These are phyloP conservation scores for Teunomyces stri DNA, from an alignment of 805 yeast genomes.

Conservation along the genomic window DNA sequence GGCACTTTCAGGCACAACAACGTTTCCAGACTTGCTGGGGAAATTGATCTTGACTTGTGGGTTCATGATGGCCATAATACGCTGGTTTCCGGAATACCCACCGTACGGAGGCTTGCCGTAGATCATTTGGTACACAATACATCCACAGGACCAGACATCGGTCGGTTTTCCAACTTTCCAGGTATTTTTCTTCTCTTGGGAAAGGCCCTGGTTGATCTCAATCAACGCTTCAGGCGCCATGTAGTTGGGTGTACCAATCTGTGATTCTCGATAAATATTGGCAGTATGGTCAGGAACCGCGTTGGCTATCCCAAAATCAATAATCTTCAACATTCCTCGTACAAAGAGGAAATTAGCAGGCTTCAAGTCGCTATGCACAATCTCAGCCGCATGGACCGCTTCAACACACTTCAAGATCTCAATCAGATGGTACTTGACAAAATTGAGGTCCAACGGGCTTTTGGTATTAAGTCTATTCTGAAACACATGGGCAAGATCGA, in stretches of 20 bases:
- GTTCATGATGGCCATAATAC: constrained; percentile 81
- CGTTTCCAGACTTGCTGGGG: constrained; percentile 63
- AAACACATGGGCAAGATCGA: constrained; percentile 81
- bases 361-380: constrained; percentile 79
- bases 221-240: constrained; percentile 97
- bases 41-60: constrained; percentile 71
- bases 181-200: constrained; percentile 25
- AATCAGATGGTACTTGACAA: constrained; percentile 73
- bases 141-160: constrained; percentile 98
- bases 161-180: constrained; percentile 92
- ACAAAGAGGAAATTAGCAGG: constrained; percentile 74
- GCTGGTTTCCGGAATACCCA: constrained; percentile 66
- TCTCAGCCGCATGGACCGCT: constrained; percentile 83
- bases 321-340: constrained; percentile 78
- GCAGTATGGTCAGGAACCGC: constrained; percentile 91
- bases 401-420: constrained; percentile 80
- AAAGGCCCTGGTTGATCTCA: constrained; percentile 46
- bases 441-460: constrained; percentile 58
- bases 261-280: constrained; percentile 84
- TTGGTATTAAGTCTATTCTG: constrained; percentile 45
- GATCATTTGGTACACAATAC: constrained; percentile 92
- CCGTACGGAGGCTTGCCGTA: constrained; percentile 94
- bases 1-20: constrained; percentile 63
- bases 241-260: constrained; percentile 93
- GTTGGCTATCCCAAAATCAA: constrained; percentile 95